phyloP scores from a whole-genome alignment of 768 basidiomycete genomes.

The Amanita molliuscula region DNA sequence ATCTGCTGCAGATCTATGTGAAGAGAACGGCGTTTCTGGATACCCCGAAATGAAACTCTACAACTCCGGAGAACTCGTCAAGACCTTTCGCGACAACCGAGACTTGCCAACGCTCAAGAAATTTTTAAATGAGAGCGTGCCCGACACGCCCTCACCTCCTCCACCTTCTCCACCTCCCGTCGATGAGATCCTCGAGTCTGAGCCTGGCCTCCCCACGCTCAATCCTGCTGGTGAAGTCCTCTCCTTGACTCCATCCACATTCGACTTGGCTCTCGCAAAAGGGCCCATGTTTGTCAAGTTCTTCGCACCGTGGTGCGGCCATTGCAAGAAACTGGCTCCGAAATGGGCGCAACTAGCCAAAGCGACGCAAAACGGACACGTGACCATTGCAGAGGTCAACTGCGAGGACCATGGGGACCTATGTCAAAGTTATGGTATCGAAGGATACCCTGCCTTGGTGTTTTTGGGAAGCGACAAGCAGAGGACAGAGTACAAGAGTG shows the following conservation, averaged over 20 bases:
- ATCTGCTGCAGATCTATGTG: constrained; percentile 59
- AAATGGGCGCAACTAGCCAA: constrained; percentile 69
- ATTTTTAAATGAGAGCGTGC: constrained; percentile 38
- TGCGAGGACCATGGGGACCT: constrained; percentile 68
- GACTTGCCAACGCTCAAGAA: constrained; percentile 41
- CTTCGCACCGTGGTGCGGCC: constrained; percentile 95
- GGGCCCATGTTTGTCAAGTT: constrained; percentile 51
- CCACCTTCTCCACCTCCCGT: constrained; percentile 6
- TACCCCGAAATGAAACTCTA: constrained; percentile 77
- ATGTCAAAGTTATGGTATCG: constrained; percentile 56
- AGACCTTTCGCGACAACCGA: constrained; percentile 44
- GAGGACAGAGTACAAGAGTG: constrained; percentile 67
- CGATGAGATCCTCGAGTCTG: constrained; percentile 7
- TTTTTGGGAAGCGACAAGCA: constrained; percentile 50
- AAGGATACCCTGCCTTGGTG: constrained; percentile 77
- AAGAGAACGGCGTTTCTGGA: constrained; percentile 50
- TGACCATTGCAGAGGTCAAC: constrained; percentile 80
- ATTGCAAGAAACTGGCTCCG: constrained; percentile 91
- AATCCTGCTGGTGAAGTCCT: constrained; percentile 29
- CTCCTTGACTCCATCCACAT: constrained; percentile 23
- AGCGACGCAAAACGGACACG: constrained; percentile 47
- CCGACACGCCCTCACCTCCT: constrained; percentile 9
- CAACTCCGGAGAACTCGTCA: constrained; percentile 49
- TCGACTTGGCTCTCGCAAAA: constrained; percentile 25
- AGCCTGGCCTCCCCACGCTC: constrained; percentile 13